Evolutionary conservation across 768 basidiomycete genomes (phyloP).

Genomic region (Mycena maculata): DNA sequence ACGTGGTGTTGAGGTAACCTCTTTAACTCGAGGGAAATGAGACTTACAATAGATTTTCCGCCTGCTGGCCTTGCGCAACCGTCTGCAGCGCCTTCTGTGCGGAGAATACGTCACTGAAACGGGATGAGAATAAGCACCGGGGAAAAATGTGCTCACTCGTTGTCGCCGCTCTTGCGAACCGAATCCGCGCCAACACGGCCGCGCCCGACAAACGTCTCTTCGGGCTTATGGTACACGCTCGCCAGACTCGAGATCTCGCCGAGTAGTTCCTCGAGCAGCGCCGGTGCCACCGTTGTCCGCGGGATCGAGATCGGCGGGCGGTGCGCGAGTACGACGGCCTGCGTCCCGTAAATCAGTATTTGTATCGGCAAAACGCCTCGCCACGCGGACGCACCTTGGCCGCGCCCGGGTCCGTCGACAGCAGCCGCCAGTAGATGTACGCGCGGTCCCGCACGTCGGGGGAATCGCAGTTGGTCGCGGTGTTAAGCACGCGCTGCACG

Average conservation of each 20-base stretch:
- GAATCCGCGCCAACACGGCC: constrained; percentile 89
- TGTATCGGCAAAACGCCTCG: no score
- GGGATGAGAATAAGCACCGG: constrained; percentile 2
- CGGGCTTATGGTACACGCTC: constrained; percentile 97
- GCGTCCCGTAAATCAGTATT: constrained; percentile 1
- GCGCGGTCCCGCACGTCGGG: constrained; percentile 97
- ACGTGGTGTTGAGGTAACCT: constrained; percentile 14
- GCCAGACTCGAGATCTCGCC: constrained; percentile 90
- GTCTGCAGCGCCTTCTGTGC: constrained; percentile 91
- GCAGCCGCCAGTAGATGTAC: constrained; percentile 96
- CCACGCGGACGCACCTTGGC: constrained; percentile 83
- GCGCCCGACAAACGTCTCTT: constrained; percentile 93
- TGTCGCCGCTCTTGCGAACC: constrained; percentile 74
- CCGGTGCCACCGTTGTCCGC: constrained; percentile 89
- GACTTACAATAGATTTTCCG: constrained; percentile 87
- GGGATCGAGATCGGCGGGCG: constrained; percentile 95
- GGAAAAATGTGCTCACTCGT: constrained; percentile 38
- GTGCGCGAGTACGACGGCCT: constrained; percentile 88
- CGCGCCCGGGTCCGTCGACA: constrained; percentile 94
- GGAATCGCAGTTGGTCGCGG: constrained; percentile 96
- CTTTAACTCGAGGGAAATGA: not conserved
- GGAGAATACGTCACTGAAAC: constrained; percentile 69
- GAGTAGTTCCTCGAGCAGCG: constrained; percentile 89
- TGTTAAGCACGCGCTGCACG: constrained; percentile 91
- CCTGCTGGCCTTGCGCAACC: constrained; percentile 89